Conservation (phyloP, 2,329 filamentous ascomycete species). For the Neurospora sp. region DNA sequence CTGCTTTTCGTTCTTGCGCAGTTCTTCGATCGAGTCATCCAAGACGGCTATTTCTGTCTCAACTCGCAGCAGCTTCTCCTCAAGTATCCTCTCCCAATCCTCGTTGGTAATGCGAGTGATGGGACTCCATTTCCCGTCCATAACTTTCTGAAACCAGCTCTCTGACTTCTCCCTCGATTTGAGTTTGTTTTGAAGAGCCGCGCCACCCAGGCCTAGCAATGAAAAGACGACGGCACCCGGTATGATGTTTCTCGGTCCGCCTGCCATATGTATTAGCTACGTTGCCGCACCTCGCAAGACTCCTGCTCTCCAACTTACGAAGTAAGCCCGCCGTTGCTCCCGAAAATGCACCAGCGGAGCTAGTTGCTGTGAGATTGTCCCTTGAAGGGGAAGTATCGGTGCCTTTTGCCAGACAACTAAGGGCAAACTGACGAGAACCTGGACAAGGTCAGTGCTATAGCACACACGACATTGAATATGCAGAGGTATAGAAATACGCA, state of each 20-base stretch:
- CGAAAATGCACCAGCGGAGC: conserved; percentile 60
- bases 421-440: conserved; percentile 40
- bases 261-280: conserved; percentile 21
- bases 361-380: conserved; percentile 58
- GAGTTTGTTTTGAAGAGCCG: conserved; percentile 16
- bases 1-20: conserved; percentile 18
- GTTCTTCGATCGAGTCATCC: conserved; percentile 59
- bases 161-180: neutral
- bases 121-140: conserved; percentile 63
- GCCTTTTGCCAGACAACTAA: conserved; percentile 39
- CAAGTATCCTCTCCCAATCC: conserved; percentile 60
- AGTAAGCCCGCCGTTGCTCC: conserved; percentile 49
- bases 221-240: conserved; percentile 42
- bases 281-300: conserved; percentile 6
- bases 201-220: conserved; percentile 23
- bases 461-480: neutral
- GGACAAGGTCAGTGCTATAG: neutral
- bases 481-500: conserved; percentile 26
- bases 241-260: conserved; percentile 42
- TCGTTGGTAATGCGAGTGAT: conserved; percentile 59
- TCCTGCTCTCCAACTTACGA: conserved; percentile 29
- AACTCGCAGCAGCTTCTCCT: conserved; percentile 60
- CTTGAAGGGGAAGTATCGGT: conserved; percentile 38
- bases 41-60: conserved; percentile 70
- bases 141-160: conserved; percentile 14